Conservation (phyloP, 148 eudicot species). For the Talinum fruticosum region DNA sequence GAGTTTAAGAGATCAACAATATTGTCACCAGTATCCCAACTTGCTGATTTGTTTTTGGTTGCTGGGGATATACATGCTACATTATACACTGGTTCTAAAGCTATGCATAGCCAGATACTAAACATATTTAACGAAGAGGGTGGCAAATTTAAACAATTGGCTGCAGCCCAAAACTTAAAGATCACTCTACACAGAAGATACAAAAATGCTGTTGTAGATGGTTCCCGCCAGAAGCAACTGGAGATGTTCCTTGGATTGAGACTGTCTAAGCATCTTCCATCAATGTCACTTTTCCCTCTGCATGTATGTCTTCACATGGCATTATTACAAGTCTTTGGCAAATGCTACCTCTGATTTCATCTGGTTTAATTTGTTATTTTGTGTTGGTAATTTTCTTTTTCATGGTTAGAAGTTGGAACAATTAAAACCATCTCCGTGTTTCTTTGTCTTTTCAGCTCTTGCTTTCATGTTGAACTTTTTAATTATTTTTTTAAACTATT, state of each 20-base stretch:
- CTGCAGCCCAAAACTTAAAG: conserved; percentile 95
- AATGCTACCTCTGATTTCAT: conserved; percentile 8
- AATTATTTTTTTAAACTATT: not conserved
- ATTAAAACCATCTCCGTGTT: not conserved
- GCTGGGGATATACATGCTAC: conserved; percentile 99
- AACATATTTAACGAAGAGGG: conserved; percentile 87
- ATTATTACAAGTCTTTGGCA: conserved; percentile 2
- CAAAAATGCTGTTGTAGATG: conserved; percentile 85
- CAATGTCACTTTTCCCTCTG: conserved; percentile 60
- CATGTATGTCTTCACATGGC: conserved; percentile 48
- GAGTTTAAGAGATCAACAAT: conserved; percentile 93
- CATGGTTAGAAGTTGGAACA: not conserved
- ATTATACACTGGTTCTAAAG: conserved; percentile 94
- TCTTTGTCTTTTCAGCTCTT: not conserved
- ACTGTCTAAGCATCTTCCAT: conserved; percentile 90
- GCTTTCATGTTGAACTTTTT: not conserved
- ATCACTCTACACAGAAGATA: conserved; percentile 90
- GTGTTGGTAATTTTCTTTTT: not conserved
- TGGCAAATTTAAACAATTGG: conserved; percentile 89
- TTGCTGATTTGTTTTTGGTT: conserved; percentile 79
- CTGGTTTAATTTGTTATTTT: not conserved
- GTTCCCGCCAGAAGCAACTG: conserved; percentile 95
- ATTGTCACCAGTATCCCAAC: conserved; percentile 72
- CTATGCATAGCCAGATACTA: conserved; percentile 99
- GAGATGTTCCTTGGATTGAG: conserved; percentile 92